phyloP scores from a whole-genome alignment of 148 eudicot species.

The Spergularia marina region DNA sequence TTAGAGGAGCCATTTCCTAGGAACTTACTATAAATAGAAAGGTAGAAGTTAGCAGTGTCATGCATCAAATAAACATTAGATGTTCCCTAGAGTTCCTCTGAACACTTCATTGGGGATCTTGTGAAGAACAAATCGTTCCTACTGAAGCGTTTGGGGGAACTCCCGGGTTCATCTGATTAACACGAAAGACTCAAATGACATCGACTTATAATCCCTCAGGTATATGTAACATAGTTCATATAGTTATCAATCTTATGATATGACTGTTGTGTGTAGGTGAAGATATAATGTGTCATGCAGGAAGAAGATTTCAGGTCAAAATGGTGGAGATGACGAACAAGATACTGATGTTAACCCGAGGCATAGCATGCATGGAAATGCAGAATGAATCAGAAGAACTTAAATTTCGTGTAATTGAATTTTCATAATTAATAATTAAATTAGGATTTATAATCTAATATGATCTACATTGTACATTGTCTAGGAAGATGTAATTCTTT shows the following conservation, averaged over 20 bases:
- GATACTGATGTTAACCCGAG: neutral
- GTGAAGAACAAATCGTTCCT: neutral
- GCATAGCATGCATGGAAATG: neutral
- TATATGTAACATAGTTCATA: neutral
- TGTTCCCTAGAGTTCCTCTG: slow-evolving; percentile 33
- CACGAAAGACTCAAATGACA: neutral
- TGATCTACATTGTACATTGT: no score
- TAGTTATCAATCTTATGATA: neutral
- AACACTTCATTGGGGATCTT: slow-evolving; percentile 24
- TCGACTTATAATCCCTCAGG: neutral
- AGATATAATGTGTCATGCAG: neutral
- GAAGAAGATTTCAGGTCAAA: neutral
- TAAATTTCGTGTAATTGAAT: neutral
- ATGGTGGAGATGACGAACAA: neutral
- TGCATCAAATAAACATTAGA: slow-evolving; percentile 6
- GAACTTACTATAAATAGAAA: slow-evolving; percentile 12
- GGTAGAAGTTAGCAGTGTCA: neutral
- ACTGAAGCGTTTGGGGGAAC: slow-evolving; percentile 38
- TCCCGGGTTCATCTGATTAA: slow-evolving; percentile 26
- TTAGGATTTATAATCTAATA: no score
- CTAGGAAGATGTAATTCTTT: no score
- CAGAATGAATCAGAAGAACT: neutral
- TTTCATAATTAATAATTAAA: no score
- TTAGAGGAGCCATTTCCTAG: neutral
- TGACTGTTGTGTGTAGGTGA: neutral